A percentile compares a stretch with the other conserved stretches of the same genome.
phyloP scores from a whole-genome alignment of 179 eudicot species.

The Kewa caespitosa region DNA sequence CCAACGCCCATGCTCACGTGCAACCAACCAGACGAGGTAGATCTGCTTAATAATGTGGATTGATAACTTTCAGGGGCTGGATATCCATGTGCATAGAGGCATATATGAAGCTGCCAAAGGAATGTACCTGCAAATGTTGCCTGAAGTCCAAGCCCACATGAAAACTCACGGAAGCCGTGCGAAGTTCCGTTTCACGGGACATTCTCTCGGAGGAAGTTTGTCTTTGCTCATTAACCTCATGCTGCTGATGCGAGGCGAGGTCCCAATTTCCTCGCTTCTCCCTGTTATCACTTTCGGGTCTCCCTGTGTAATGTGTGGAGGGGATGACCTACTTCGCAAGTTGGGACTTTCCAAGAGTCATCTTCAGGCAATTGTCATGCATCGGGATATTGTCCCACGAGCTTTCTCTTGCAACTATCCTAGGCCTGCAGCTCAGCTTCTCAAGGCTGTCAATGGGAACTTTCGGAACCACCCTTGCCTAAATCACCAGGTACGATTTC shows the following conservation, averaged over 20 bases:
- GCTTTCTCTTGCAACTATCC: slow-evolving; percentile 96
- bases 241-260: slow-evolving; percentile 84
- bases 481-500: slow-evolving; percentile 62
- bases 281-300: slow-evolving; percentile 91
- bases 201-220: slow-evolving; percentile 95
- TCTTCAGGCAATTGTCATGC: slow-evolving; percentile 83
- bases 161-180: slow-evolving; percentile 67
- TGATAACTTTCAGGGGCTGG: slow-evolving; percentile 78
- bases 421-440: slow-evolving; percentile 80
- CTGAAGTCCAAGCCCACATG: slow-evolving; percentile 70
- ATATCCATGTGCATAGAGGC: slow-evolving; percentile 86
- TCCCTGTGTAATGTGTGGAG: slow-evolving; percentile 91
- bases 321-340: slow-evolving; percentile 62
- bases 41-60: too few species aligned
- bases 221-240: slow-evolving; percentile 81
- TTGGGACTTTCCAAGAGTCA: slow-evolving; percentile 78
- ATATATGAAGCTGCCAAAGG: slow-evolving; percentile 98
- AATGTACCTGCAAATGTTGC: slow-evolving; percentile 89
- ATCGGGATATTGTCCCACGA: slow-evolving; percentile 92
- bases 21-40: too few species aligned
- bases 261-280: slow-evolving; percentile 70
- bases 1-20: too few species aligned
- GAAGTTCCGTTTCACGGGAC: slow-evolving; percentile 88
- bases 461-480: slow-evolving; percentile 88
- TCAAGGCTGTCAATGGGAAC: slow-evolving; percentile 86